A percentile compares a stretch with the other conserved stretches of the same genome.
Conservation (phyloP, 106 monocot species). For the Acanthochlamys bracteata region DNA sequence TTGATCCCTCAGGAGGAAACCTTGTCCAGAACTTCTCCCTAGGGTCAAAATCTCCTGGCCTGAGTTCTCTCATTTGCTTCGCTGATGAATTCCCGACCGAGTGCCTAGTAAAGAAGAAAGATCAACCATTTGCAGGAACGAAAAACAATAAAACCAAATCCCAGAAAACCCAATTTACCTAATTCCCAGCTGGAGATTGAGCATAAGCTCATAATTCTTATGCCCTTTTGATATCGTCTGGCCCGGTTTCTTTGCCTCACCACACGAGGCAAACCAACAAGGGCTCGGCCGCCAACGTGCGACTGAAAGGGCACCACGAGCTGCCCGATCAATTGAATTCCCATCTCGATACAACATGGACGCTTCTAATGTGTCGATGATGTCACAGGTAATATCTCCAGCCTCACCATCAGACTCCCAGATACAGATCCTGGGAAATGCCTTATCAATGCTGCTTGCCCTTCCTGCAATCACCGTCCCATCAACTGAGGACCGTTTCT, state of each 20-base stretch:
- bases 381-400: conserved; percentile 79
- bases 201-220: conserved; percentile 79
- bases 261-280: conserved; percentile 12
- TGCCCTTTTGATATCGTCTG: conserved; percentile 71
- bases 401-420: conserved; percentile 80
- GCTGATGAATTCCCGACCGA: conserved; percentile 61
- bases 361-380: conserved; percentile 54
- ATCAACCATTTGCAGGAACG: too few relatives aligned
- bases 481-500: conserved; percentile 22
- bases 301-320: background rate
- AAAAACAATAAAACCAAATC: too few relatives aligned
- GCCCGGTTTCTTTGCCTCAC: conserved; percentile 58
- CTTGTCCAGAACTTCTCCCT: conserved; percentile 88
- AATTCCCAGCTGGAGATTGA: conserved; percentile 70
- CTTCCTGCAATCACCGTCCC: conserved; percentile 5
- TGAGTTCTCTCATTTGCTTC: conserved; percentile 42
- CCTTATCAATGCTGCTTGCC: conserved; percentile 24
- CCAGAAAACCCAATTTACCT: conserved; percentile 1
- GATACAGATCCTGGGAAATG: conserved; percentile 70
- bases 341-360: conserved; percentile 37
- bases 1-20: conserved; percentile 84
- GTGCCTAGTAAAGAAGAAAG: conserved; percentile 28
- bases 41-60: conserved; percentile 58
- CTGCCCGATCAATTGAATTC: background rate
- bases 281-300: conserved; percentile 19